A percentile compares a stretch with the other conserved stretches of the same genome.
Conservation (phyloP, 2,329 filamentous ascomycete species). For the Niveomyces coronatus region DNA sequence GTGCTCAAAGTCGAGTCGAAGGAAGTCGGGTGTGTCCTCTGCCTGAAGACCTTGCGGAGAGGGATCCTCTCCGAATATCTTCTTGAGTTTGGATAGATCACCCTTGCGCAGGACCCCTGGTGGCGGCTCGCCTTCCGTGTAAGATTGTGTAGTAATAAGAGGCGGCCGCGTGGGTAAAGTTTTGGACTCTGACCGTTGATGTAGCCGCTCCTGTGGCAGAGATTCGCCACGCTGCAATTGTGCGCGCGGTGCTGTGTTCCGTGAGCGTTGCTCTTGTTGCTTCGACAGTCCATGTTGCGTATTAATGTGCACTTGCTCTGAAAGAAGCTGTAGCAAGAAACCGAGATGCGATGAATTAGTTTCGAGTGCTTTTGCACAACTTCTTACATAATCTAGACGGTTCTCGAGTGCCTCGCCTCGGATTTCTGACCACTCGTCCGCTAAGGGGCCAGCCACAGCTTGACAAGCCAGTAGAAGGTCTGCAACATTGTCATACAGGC, state of each 20-base stretch:
- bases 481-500: conserved; percentile 83
- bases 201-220: conserved; percentile 43
- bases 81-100: conserved; percentile 53
- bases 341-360: conserved; percentile 79
- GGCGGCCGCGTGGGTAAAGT: conserved; percentile 33
- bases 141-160: conserved; percentile 50
- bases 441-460: conserved; percentile 79
- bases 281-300: conserved; percentile 34
- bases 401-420: conserved; percentile 83
- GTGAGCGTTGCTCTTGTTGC: conserved; percentile 27
- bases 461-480: conserved; percentile 84
- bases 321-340: conserved; percentile 77
- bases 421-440: conserved; percentile 93
- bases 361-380: conserved; percentile 70
- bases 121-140: conserved; percentile 47
- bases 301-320: conserved; percentile 62
- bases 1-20: conserved; percentile 76
- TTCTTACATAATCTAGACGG: conserved; percentile 68
- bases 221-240: conserved; percentile 47
- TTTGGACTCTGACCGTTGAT: conserved; percentile 48
- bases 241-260: conserved; percentile 37
- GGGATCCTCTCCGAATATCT: conserved; percentile 56
- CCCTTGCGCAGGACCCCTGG: conserved; percentile 46
- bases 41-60: conserved; percentile 37
- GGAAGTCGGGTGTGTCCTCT: conserved; percentile 74